Base-by-base conservation (phyloP, 1,284 basidiomycete genomes). In the Coniferiporia weirii region DNA sequence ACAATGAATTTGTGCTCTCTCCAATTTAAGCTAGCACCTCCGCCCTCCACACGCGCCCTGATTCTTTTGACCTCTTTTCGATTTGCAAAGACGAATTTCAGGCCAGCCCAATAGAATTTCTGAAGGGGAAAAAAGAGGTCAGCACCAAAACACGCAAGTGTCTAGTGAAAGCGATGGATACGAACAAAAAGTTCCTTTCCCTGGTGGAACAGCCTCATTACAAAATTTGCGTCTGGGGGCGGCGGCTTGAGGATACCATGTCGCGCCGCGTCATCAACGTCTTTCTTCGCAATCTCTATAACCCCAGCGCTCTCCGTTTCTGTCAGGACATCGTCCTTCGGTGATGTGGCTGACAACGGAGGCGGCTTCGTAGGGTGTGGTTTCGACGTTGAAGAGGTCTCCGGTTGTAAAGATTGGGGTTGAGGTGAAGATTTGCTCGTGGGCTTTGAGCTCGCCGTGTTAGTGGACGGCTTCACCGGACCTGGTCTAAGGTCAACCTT, bases 101-200 rank as follows among this genome's bases (percentile, higher is more conserved):
- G 73, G 36, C 89, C 90, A 36, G 82, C 76, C 64, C 74, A 83
- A 70, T 92, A 91, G 70, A 91, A 91, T 88, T 89, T 91, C 85
- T 89, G 64, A 20, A 7, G 40, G 35, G 35, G 50, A 48, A 67
- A 47, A 54, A 20, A 3, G 27, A 27, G 19, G 27, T 13, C 38
- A 45, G 15, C 46, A 35, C 43, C 36, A 51, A 91, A 91, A 87
- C 89, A 90, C 84, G 89, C 64, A 20, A 13, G 48, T 27, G 32
- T 48, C 40, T 66, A 43, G 48, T 38, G 3, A 49, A 50, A 45
- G 5, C 27, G 5, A 19, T 9, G 50, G 43, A 17, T 45, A 49
- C 49, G 40, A 68, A 89, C 85, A 62, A 88, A 84, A 40, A 93
- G 76, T 67, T 91, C 79, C 63, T 86, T 76, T 10, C 73, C 81